Conservation (phyloP, 2,329 filamentous ascomycete genomes). For the Colletotrichum tropicale region DNA sequence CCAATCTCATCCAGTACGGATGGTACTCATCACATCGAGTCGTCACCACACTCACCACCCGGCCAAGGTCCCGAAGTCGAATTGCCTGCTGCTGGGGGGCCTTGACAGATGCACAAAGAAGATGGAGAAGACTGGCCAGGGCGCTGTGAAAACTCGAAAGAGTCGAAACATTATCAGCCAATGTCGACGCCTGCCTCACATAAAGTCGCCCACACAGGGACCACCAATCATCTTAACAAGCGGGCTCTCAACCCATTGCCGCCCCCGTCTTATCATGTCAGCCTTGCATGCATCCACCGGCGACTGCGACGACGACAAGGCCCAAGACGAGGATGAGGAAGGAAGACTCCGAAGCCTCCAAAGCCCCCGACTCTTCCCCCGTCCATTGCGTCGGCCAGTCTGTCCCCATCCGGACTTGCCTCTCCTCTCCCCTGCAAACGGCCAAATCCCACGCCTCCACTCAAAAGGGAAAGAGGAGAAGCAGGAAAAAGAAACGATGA, state of each 20-base stretch:
- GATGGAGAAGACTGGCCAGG: neutral
- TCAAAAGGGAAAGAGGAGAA: neutral
- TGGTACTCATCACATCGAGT: neutral
- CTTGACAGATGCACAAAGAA: neutral
- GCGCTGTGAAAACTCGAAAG: neutral
- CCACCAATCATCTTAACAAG: neutral
- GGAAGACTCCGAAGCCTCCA: neutral
- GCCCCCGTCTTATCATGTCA: neutral
- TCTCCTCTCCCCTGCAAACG: conserved; percentile 7
- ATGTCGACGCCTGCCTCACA: neutral
- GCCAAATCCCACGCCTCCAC: neutral
- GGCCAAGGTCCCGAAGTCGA: neutral
- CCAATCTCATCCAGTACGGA: neutral
- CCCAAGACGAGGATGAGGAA: neutral
- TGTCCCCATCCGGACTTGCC: conserved; percentile 8
- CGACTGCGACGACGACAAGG: neutral
- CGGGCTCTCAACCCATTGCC: neutral
- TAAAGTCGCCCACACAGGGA: neutral
- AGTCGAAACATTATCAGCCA: conserved; percentile 1
- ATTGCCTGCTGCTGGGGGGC: neutral
- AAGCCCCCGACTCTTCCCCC: neutral
- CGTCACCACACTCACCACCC: neutral
- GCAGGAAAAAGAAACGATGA: neutral
- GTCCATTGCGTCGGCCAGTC: neutral
- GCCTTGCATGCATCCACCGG: neutral